Percentiles rank a stretch among this genome's conserved stretches.
Conservation (phyloP, 208 protist species). For the Leishmania lainsoni region DNA sequence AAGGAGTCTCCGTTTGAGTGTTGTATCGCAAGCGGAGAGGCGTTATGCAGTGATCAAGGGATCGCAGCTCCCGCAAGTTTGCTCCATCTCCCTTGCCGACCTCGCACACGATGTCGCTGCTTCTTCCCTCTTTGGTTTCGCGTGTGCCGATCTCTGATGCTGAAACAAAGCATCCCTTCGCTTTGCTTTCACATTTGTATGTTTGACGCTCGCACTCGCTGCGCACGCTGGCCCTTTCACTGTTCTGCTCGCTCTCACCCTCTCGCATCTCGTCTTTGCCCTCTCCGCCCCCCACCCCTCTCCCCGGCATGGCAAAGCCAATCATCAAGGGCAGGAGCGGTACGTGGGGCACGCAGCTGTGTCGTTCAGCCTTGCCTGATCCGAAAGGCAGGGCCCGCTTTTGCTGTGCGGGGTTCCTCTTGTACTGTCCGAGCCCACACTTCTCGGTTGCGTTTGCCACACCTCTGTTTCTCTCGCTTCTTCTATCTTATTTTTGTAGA, state of each 20-base stretch:
- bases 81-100: not conserved
- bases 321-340: not conserved
- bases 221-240: not conserved
- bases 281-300: not conserved
- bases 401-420: not conserved
- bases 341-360: not conserved
- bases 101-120: not conserved
- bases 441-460: constrained; percentile 4
- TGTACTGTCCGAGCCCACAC: not conserved
- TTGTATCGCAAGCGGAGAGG: not conserved
- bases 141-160: not conserved
- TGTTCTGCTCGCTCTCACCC: not conserved
- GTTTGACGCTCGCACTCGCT: not conserved
- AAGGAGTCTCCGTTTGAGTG: not conserved
- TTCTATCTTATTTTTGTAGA: not conserved
- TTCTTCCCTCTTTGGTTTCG: not conserved
- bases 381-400: not conserved
- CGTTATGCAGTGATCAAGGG: not conserved
- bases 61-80: not conserved
- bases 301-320: not conserved
- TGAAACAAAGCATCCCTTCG: not conserved
- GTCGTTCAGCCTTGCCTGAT: not conserved
- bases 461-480: not conserved
- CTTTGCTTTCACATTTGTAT: not conserved
- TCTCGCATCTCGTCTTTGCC: not conserved